These are phyloP conservation scores for Citrullus mucosospermus DNA, from an alignment of 306 rosid species.

Conservation along the genomic window DNA sequence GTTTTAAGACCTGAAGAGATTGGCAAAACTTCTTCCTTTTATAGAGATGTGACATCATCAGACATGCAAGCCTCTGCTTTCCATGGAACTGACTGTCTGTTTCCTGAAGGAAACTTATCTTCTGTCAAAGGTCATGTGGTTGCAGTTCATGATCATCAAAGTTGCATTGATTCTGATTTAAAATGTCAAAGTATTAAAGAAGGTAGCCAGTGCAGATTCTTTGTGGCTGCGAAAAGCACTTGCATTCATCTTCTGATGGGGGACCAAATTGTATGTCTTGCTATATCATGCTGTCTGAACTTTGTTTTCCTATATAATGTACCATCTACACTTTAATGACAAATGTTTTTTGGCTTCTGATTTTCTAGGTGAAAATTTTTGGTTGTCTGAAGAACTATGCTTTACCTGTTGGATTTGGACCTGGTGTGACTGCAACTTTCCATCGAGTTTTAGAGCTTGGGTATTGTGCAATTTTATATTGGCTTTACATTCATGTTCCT, in stretches of 20 bases:
- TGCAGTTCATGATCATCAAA: constrained; percentile 32
- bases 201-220: constrained; percentile 28
- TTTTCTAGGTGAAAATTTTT: constrained; percentile 48
- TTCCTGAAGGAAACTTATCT: constrained; percentile 63
- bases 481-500: not conserved
- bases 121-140: constrained; percentile 49
- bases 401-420: constrained; percentile 73
- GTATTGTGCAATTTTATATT: constrained; percentile 26
- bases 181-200: constrained; percentile 20
- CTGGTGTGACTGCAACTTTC: constrained; percentile 64
- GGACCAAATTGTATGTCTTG: constrained; percentile 33
- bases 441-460: constrained; percentile 62
- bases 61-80: not conserved
- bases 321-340: not conserved
- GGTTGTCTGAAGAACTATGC: constrained; percentile 29
- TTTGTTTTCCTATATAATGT: constrained; percentile 10
- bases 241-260: constrained; percentile 68
- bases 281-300: not conserved
- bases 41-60: not conserved
- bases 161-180: constrained; percentile 23
- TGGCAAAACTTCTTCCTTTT: constrained; percentile 14
- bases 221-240: constrained; percentile 22
- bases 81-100: constrained; percentile 27
- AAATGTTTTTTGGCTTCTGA: not conserved
- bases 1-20: constrained; percentile 20